These are phyloP conservation scores for Glaciozyma antarctica DNA, from an alignment of 768 basidiomycete species.

Conservation along the genomic window DNA sequence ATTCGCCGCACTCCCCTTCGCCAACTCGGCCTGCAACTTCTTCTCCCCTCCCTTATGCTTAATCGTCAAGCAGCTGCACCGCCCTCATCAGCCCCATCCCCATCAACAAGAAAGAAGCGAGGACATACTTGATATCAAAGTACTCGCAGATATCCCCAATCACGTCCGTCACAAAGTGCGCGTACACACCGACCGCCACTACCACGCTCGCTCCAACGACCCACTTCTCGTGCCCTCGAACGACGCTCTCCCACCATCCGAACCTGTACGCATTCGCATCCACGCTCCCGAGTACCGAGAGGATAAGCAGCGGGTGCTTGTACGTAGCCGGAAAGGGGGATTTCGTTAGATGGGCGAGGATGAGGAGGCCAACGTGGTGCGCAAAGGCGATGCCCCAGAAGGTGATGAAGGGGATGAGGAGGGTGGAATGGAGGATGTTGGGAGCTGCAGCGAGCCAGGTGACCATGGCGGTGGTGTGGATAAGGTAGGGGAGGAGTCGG, in stretches of 20 bases:
- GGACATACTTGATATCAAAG: conserved; percentile 88
- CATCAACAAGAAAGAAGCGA: neutral
- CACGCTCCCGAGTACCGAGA: conserved; percentile 62
- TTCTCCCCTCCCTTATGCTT: neutral
- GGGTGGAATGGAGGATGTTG: conserved; percentile 51
- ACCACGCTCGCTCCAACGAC: conserved; percentile 28
- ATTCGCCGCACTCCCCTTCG: no score
- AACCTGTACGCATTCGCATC: conserved; percentile 58
- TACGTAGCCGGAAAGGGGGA: conserved; percentile 57
- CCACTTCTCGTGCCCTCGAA: neutral
- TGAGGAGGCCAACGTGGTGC: conserved; percentile 74
- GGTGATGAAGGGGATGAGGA: conserved; percentile 74
- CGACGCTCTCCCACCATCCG: neutral
- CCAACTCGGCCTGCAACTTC: neutral
- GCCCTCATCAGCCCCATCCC: neutral
- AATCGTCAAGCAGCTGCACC: conserved; percentile 6
- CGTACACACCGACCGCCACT: conserved; percentile 44
- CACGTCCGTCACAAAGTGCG: conserved; percentile 60
- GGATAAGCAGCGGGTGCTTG: conserved; percentile 80
- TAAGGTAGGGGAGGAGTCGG: conserved; percentile 68
- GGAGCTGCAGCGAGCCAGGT: conserved; percentile 61
- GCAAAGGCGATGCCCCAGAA: conserved; percentile 66
- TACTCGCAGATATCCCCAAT: conserved; percentile 78
- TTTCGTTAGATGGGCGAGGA: conserved; percentile 82
- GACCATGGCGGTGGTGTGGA: conserved; percentile 61